These are phyloP conservation scores for Mycena pura DNA, from an alignment of 768 basidiomycete genomes.

Conservation along the genomic window DNA sequence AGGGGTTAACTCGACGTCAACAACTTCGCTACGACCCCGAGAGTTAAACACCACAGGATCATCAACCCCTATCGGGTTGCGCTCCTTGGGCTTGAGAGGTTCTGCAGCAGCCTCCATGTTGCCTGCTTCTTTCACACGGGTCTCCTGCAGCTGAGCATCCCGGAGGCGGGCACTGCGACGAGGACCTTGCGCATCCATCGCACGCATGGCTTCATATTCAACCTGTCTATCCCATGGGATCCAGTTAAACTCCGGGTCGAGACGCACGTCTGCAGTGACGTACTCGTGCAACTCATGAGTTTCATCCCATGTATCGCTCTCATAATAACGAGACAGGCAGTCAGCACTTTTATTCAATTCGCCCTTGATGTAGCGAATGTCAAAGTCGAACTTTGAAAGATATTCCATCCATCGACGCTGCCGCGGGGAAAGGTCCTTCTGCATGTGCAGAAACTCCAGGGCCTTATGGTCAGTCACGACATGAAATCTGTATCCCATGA, in stretches of 20 bases:
- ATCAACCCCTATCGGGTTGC: not conserved
- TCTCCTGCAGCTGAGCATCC: slow-evolving; percentile 15
- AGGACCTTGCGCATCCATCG: not conserved
- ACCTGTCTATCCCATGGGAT: slow-evolving; percentile 13
- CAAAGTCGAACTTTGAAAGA: slow-evolving; percentile 34
- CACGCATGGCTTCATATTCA: slow-evolving; percentile 22
- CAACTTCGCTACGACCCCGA: not conserved
- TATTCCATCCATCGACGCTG: slow-evolving; percentile 41
- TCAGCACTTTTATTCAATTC: slow-evolving; percentile 37
- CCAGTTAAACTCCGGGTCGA: slow-evolving; percentile 30
- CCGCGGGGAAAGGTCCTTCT: slow-evolving; percentile 17
- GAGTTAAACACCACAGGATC: not conserved
- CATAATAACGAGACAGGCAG: slow-evolving; percentile 38
- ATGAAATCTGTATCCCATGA: slow-evolving; percentile 33
- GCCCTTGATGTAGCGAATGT: slow-evolving; percentile 35
- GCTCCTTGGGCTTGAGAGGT: not conserved
- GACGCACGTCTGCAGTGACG: slow-evolving; percentile 24
- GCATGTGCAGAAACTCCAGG: slow-evolving; percentile 36
- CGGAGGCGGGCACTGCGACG: slow-evolving; percentile 9
- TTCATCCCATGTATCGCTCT: slow-evolving; percentile 30
- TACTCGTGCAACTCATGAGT: slow-evolving; percentile 24
- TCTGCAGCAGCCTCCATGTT: slow-evolving; percentile 11
- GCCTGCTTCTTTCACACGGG: slow-evolving; percentile 17
- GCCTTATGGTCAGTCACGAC: slow-evolving; percentile 32
- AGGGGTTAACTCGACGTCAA: no score